A percentile compares a stretch with the other conserved stretches of the same genome.
Evolutionary conservation across 140 eudicot species (phyloP).

Genomic region (Flaveria floridana): DNA sequence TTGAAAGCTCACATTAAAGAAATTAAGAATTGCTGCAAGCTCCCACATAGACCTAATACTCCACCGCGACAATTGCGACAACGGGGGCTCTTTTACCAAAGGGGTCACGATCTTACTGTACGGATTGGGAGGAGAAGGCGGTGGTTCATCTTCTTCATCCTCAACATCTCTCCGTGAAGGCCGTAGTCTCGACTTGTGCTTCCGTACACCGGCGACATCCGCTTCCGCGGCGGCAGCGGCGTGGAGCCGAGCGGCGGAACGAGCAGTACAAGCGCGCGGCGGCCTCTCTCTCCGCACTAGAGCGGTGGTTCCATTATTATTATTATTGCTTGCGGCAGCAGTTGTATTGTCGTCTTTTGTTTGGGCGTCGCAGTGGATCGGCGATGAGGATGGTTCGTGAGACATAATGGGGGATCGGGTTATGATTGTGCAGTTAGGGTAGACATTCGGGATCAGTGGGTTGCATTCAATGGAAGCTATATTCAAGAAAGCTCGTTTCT

Average conservation of each 20-base stretch:
- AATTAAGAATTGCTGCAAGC: slow-evolving; percentile 81
- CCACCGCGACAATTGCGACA: slow-evolving; percentile 83
- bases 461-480: slow-evolving; percentile 41
- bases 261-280: slow-evolving; percentile 81
- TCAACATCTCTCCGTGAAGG: slow-evolving; percentile 23
- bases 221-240: slow-evolving; percentile 82
- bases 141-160: slow-evolving; percentile 50
- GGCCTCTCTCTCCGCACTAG: slow-evolving; percentile 82
- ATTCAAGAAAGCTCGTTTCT: slow-evolving; percentile 7
- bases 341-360: too few relatives aligned
- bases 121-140: slow-evolving; percentile 42
- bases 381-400: slow-evolving; percentile 37
- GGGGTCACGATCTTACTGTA: slow-evolving; percentile 60
- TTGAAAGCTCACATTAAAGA: slow-evolving; percentile 62
- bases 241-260: slow-evolving; percentile 60
- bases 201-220: slow-evolving; percentile 47
- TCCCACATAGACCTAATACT: slow-evolving; percentile 90
- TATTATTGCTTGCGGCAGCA: slow-evolving; percentile 3
- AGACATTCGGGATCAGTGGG: slow-evolving; percentile 49
- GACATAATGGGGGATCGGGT: slow-evolving; percentile 61
- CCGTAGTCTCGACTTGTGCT: slow-evolving; percentile 35
- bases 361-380: slow-evolving; percentile 47
- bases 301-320: slow-evolving; percentile 21
- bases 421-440: slow-evolving; percentile 36
- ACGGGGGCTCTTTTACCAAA: slow-evolving; percentile 59